A percentile compares a stretch with the other conserved stretches of the same genome.
These are phyloP conservation scores for Pseudocercospora macadamiae DNA, from an alignment of 2,329 filamentous ascomycete genomes.

Conservation along the genomic window DNA sequence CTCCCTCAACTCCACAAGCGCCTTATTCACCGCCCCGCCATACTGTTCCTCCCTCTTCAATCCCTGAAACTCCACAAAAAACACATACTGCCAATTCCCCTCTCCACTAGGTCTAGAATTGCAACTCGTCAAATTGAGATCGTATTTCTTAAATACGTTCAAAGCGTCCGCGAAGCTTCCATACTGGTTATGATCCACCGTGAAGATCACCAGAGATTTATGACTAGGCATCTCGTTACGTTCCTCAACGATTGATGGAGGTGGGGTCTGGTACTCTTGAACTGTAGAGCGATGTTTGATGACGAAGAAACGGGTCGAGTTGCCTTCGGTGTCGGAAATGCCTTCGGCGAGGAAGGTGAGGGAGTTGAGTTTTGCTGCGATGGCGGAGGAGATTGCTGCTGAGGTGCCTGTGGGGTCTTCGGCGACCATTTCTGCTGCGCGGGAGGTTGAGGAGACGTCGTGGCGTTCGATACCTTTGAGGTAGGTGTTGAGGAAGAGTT, in stretches of 20 bases:
- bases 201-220: conserved; percentile 83
- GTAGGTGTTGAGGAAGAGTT: conserved; percentile 68
- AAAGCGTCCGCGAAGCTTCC: conserved; percentile 84
- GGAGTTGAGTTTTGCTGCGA: conserved; percentile 70
- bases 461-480: conserved; percentile 76
- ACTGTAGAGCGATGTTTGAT: conserved; percentile 45
- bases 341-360: conserved; percentile 69
- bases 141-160: conserved; percentile 72
- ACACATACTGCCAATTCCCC: conserved; percentile 85
- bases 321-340: conserved; percentile 75
- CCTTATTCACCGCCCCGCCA: conserved; percentile 61
- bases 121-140: conserved; percentile 86
- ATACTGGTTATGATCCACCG: conserved; percentile 66
- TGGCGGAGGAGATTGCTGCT: conserved; percentile 77
- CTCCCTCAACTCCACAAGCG: conserved; percentile 60
- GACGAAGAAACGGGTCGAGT: conserved; percentile 79
- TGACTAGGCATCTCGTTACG: conserved; percentile 25
- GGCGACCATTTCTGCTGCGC: conserved; percentile 75
- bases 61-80: conserved; percentile 88
- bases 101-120: conserved; percentile 76
- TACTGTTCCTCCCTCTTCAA: conserved; percentile 55
- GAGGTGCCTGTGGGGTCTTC: conserved; percentile 56
- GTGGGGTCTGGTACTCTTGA: conserved; percentile 1
- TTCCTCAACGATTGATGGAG: conserved; percentile 11
- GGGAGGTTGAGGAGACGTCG: conserved; percentile 83